These are phyloP conservation scores for Cytospora piceae DNA, from an alignment of 2,329 filamentous ascomycete genomes.

Conservation along the genomic window DNA sequence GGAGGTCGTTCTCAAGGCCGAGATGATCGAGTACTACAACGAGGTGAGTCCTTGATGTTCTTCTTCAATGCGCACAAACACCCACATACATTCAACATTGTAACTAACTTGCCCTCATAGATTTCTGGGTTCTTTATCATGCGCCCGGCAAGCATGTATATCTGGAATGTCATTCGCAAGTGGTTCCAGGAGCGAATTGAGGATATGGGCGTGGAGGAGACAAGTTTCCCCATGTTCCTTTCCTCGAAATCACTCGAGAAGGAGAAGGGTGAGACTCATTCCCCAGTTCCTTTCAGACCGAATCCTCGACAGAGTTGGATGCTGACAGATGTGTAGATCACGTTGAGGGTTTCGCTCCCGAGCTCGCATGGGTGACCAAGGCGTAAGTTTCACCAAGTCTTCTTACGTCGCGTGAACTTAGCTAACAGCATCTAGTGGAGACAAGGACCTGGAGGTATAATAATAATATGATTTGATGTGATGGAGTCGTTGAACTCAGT, in stretches of 20 bases:
- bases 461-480: background rate
- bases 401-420: background rate
- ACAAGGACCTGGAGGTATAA: constrained; percentile 77
- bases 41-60: constrained; percentile 36
- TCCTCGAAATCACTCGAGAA: constrained; percentile 83
- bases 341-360: constrained; percentile 96
- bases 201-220: constrained; percentile 89
- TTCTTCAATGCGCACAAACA: background rate
- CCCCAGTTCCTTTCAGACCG: too few relatives aligned
- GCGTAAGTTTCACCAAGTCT: constrained; percentile 56
- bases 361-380: constrained; percentile 87
- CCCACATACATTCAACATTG: background rate
- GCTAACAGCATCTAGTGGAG: constrained; percentile 63
- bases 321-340: constrained; percentile 60
- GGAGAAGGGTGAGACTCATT: constrained; percentile 65
- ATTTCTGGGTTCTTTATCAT: constrained; percentile 97
- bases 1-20: constrained; percentile 94
- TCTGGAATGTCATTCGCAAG: constrained; percentile 68
- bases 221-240: constrained; percentile 95
- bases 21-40: constrained; percentile 94
- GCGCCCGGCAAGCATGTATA: constrained; percentile 70
- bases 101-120: constrained; percentile 48
- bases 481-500: background rate
- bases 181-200: constrained; percentile 80
- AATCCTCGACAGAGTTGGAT: background rate